Conservation (phyloP, 1,284 basidiomycete genomes). For the Inonotus obliquus region DNA sequence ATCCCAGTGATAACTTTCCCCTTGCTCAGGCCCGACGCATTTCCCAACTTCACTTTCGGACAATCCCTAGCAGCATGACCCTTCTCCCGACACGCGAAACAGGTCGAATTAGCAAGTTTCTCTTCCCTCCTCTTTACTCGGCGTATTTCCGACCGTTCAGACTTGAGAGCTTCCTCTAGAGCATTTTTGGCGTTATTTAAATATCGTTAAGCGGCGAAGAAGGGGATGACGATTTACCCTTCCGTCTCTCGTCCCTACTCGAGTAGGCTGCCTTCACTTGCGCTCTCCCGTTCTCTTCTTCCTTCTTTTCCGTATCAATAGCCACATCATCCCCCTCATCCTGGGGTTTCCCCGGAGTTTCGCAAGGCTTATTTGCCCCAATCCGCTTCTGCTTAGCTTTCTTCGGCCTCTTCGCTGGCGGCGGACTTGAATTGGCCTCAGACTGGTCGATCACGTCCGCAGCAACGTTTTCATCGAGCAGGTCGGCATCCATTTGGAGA, state of each 20-base stretch:
- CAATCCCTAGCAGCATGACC: slow-evolving; percentile 87
- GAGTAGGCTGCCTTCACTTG: slow-evolving; percentile 13
- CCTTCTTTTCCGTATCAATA: not conserved
- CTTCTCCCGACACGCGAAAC: slow-evolving; percentile 83
- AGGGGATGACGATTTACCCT: slow-evolving; percentile 19
- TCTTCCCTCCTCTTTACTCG: slow-evolving; percentile 65
- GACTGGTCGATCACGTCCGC: slow-evolving; percentile 13
- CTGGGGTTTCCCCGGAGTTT: not conserved
- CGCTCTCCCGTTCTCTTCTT: not conserved
- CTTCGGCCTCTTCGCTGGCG: slow-evolving; percentile 29
- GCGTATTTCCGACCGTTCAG: slow-evolving; percentile 51
- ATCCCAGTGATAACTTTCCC: slow-evolving; percentile 49
- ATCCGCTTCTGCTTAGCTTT: slow-evolving; percentile 26
- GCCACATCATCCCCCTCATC: not conserved
- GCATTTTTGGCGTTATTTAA: too few relatives aligned
- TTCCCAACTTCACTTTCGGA: slow-evolving; percentile 42
- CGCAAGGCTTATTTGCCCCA: slow-evolving; percentile 21
- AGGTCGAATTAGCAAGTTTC: slow-evolving; percentile 58
- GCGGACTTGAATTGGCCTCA: slow-evolving; percentile 2
- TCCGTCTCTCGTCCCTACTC: not conserved
- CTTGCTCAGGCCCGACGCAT: slow-evolving; percentile 28
- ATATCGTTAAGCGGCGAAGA: slow-evolving; percentile 19
- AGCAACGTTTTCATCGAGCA: slow-evolving; percentile 26
- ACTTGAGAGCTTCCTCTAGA: slow-evolving; percentile 28
- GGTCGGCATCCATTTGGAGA: slow-evolving; percentile 39